Base-by-base conservation (phyloP, 1,139 yeast species). In the Diutina scorzettiae region DNA sequence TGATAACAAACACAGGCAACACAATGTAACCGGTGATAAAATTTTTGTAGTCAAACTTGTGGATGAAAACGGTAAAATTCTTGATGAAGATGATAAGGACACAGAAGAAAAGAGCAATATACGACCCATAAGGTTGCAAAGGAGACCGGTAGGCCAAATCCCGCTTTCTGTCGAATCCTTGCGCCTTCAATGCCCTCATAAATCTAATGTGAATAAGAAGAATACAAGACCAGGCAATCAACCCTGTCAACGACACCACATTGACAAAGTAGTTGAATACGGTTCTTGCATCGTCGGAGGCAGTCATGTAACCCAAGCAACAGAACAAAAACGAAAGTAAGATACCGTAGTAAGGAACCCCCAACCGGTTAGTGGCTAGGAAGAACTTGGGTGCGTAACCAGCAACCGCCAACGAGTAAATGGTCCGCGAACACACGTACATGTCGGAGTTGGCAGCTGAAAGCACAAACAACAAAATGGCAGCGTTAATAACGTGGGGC, bases 21-120 rank as follows among this genome's bases (percentile, higher is more conserved):
- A 84, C 84, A 55, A 82, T 79, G 63, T 82, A 82, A 41, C 89
- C 87, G 33, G 91, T 81, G 53, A 82, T 78, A 54, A 82, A 81
- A 28, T 66, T 63, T 62, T 70, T 76, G 62, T 72, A 78, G 54
- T 69, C 73, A 58, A 78, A 78, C 2, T 56, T 57, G 43, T 60
- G 55, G 52, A 81, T 62, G 62, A 81, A 81, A 4, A 76, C 87
- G 1, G 86, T 78, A 58, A 81, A 81, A 58, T 81, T 81, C 62
- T 83, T 82, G 56, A 80, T 73, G 43, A 82, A 53, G n/a, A 79
- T 69, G 48, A 83, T 66, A 43, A 81, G 41, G 42, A 62, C 47
- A 49, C 81, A 69, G 33, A 79, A 64, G 20, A 72, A 52, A 46
- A 83, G 62, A 2, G 86, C 76, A 50, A 77, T 47, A 53, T 68